Base-by-base conservation (phyloP, 495 filamentous ascomycete genomes). In the Penicillium turbatum region DNA sequence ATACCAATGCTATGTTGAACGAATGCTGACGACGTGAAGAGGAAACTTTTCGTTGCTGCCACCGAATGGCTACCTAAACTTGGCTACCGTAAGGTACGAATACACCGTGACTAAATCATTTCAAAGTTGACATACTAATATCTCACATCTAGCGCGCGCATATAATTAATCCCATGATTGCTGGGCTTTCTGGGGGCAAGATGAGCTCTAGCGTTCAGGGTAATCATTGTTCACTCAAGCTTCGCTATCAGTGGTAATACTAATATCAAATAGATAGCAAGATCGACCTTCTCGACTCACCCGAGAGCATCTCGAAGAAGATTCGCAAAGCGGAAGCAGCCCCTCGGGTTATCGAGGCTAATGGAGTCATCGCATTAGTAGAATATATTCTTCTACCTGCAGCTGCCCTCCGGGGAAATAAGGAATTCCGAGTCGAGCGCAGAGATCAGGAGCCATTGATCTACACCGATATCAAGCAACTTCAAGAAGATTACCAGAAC, bases 151-250 rank as follows among this genome's bases (percentile, higher is more conserved):
- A 78, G 71, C 81, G 91, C 35, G 89, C 89, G 26, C 92, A 97
- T 72, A 61, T 96, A 41, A 87, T 97, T 78, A 96, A 89, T 60
- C 81, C 88, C 1, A 95, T 98, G 87, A 85, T 97, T 6, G 83
- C 89, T 0, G 92, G 93, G 13, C 70, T 97, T 2, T 78, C 74
- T 32, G 89, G 89, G 15, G 93, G 87, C 19, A 96, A 96, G 73
- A 92, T 87, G 85, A 82, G 78, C 53, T 77, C 80, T 10, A 82
- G 79, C 61, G 73, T 79, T 42, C 39, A 66, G 62, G 66, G 69
- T 69, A 19, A n/a, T 35, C 30, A 36, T 3, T 29, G 26, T 29
- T 36, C 5, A 50, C 29, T 12, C 16, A 32, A 5, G 29, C 1
- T 4, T 8, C 27, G 7, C 21, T 24, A 24, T 4, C 21, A 24